Evolutionary conservation across 75 land plant species (phyloP).

Genomic region (Cunninghamia lanceolata): DNA sequence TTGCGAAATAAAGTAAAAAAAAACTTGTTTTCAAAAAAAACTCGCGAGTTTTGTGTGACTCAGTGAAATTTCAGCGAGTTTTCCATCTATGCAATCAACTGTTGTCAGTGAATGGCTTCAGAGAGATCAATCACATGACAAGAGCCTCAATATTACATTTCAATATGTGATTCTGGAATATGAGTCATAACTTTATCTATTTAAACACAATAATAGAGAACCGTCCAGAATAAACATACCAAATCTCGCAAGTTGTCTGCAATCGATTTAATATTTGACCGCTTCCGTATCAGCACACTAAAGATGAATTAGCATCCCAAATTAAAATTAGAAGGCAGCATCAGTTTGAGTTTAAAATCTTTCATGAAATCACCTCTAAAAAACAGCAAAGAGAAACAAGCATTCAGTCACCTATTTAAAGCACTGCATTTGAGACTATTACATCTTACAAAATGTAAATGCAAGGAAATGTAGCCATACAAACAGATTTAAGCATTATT

Average conservation of each 20-base stretch:
- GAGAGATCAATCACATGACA: not conserved
- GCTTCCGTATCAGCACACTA: slow-evolving; percentile 71
- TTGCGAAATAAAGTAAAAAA: too few relatives aligned
- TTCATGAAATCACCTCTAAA: not conserved
- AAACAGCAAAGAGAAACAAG: not conserved
- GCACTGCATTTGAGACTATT: not conserved
- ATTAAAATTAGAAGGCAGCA: slow-evolving; percentile 2
- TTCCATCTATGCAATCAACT: too few relatives aligned
- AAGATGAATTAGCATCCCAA: not conserved
- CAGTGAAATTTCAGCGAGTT: too few relatives aligned
- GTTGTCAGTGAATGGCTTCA: not conserved
- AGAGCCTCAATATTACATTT: not conserved
- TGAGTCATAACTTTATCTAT: not conserved
- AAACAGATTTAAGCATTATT: not conserved
- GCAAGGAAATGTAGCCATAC: not conserved
- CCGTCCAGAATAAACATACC: slow-evolving; percentile 30
- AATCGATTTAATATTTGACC: slow-evolving; percentile 49
- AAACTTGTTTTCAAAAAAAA: too few relatives aligned
- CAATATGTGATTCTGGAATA: not conserved
- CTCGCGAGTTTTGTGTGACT: too few relatives aligned
- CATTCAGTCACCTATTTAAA: not conserved
- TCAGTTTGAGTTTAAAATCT: not conserved
- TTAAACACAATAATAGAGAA: not conserved
- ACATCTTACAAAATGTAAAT: not conserved
- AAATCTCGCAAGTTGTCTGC: slow-evolving; percentile 48